Conservation (phyloP, 768 basidiomycete species). For the Phylloporus rhodoxanthus region DNA sequence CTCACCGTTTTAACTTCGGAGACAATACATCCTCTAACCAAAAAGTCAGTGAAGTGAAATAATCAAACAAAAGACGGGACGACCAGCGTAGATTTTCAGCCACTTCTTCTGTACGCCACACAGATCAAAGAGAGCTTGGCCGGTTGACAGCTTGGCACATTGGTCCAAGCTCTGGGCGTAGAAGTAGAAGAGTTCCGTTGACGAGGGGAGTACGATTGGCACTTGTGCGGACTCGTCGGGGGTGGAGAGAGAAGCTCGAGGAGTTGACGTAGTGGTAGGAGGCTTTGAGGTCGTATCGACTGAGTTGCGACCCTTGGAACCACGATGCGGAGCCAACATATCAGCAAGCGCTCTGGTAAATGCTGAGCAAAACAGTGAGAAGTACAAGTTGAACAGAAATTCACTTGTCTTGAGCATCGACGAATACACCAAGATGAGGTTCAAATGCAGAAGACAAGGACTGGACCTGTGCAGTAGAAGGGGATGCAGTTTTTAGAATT, state of each 20-base stretch:
- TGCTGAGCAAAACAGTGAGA: neutral
- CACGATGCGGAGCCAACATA: slow-evolving; percentile 82
- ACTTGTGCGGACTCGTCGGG: slow-evolving; percentile 43
- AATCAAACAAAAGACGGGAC: slow-evolving; percentile 13
- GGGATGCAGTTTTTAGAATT: slow-evolving; percentile 51
- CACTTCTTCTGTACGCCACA: slow-evolving; percentile 85
- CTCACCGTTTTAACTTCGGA: slow-evolving; percentile 64
- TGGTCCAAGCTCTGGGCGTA: slow-evolving; percentile 94
- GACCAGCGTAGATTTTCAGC: slow-evolving; percentile 89
- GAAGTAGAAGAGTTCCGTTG: slow-evolving; percentile 95
- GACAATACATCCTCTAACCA: slow-evolving; percentile 78
- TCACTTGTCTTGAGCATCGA: slow-evolving; percentile 96
- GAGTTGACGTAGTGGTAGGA: slow-evolving; percentile 24
- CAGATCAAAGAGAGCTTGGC: slow-evolving; percentile 77
- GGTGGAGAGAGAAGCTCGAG: slow-evolving; percentile 35
- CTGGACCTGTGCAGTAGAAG: slow-evolving; percentile 47
- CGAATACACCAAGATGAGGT: slow-evolving; percentile 85
- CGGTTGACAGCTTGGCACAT: slow-evolving; percentile 85
- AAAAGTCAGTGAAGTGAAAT: neutral
- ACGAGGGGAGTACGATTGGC: slow-evolving; percentile 79
- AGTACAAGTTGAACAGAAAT: slow-evolving; percentile 20
- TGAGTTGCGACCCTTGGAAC: slow-evolving; percentile 55
- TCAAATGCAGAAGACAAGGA: slow-evolving; percentile 89
- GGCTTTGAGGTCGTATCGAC: slow-evolving; percentile 46
- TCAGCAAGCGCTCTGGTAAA: slow-evolving; percentile 70